These are phyloP conservation scores for Collybia sordida DNA, from an alignment of 768 basidiomycete species.

Conservation along the genomic window DNA sequence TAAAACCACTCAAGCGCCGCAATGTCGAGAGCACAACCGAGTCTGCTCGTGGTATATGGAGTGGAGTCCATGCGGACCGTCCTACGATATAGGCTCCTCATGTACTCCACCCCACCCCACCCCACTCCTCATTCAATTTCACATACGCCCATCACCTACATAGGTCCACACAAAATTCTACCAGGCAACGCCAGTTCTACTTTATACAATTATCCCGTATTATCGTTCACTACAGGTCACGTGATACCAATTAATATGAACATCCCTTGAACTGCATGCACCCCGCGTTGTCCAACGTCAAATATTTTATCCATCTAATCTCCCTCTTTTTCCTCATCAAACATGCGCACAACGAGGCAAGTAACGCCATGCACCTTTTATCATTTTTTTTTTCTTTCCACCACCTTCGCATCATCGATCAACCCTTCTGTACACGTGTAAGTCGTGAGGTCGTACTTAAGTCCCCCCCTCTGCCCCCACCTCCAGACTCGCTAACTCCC, in stretches of 20 bases:
- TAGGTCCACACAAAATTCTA: too few relatives aligned
- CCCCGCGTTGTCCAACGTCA: slow-evolving; percentile 2
- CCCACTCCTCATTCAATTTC: neutral
- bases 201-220: too few relatives aligned
- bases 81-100: slow-evolving; percentile 41
- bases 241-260: slow-evolving; percentile 19
- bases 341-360: slow-evolving; percentile 13
- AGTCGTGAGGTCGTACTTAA: slow-evolving; percentile 41
- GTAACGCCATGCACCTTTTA: slow-evolving; percentile 19
- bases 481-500: neutral
- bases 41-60: slow-evolving; percentile 87
- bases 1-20: slow-evolving; percentile 74
- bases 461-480: slow-evolving; percentile 5
- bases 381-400: slow-evolving; percentile 22
- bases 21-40: slow-evolving; percentile 79
- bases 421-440: slow-evolving; percentile 39
- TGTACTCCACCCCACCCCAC: too few relatives aligned
- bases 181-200: too few relatives aligned
- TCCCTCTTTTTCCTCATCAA: slow-evolving; percentile 6
- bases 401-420: slow-evolving; percentile 32
- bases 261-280: slow-evolving; percentile 1
- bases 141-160: too few relatives aligned
- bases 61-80: slow-evolving; percentile 78
- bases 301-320: slow-evolving; percentile 21
- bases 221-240: slow-evolving; percentile 20